A percentile compares a stretch with the other conserved stretches of the same genome.
phyloP scores from a whole-genome alignment of 352 stramenopile genomes.

The Heterotrichella gracilis region DNA sequence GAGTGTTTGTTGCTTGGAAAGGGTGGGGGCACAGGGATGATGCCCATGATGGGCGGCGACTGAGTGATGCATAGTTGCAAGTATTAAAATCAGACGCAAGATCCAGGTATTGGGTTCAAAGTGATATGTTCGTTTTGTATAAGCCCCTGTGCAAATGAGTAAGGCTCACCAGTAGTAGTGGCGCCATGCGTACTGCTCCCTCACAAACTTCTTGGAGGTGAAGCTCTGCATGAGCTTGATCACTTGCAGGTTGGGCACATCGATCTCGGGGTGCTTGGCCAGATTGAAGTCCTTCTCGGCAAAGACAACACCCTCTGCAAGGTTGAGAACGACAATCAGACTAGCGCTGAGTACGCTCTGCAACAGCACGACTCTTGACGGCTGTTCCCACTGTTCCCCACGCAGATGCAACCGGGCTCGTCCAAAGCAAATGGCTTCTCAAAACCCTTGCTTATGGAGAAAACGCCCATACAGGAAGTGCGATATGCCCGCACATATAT shows the following conservation, averaged over 20 bases:
- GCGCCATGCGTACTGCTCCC: slow-evolving; percentile 96
- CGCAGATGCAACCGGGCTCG: background rate
- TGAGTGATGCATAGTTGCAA: no score
- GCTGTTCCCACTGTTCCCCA: background rate
- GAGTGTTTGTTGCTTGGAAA: no score
- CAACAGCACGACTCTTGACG: background rate
- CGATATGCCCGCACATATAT: background rate
- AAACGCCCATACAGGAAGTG: background rate
- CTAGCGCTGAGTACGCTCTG: no score
- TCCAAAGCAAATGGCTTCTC: background rate
- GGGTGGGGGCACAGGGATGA: no score
- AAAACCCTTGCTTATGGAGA: background rate
- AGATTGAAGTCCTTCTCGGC: slow-evolving; percentile 18
- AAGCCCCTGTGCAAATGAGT: no score
- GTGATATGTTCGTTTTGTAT: no score
- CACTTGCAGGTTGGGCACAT: slow-evolving; percentile 88
- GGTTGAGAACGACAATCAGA: no score
- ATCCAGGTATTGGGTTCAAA: no score
- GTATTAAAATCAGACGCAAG: no score
- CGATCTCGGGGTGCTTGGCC: slow-evolving; percentile 66
- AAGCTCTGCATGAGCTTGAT: slow-evolving; percentile 90
- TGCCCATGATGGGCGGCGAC: no score
- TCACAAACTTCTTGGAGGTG: slow-evolving; percentile 70
- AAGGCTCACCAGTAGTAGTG: slow-evolving; percentile 78
- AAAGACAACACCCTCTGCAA: slow-evolving; percentile 18